Conservation (phyloP, 2,329 filamentous ascomycete species). For the Ceratocystis papillata region DNA sequence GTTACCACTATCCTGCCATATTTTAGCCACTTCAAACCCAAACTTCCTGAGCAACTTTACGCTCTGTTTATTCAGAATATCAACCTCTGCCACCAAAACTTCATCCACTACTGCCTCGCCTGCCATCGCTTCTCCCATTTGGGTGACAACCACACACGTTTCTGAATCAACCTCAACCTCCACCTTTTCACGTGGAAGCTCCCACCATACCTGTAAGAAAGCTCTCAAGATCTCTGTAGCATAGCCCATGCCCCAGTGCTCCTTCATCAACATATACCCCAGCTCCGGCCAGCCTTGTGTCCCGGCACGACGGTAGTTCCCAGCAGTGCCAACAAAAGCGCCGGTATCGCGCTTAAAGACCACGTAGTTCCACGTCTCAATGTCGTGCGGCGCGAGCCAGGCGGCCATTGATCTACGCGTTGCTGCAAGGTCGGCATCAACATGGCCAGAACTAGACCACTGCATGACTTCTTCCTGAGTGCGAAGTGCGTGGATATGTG, state of each 20-base stretch:
- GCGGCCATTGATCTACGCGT: slow-evolving; percentile 35
- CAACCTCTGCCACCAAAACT: slow-evolving; percentile 39
- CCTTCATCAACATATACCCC: slow-evolving; percentile 46
- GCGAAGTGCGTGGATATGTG: slow-evolving; percentile 43
- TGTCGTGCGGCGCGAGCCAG: slow-evolving; percentile 41
- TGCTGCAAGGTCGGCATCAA: slow-evolving; percentile 37
- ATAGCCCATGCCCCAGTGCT: slow-evolving; percentile 46
- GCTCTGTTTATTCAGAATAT: slow-evolving; percentile 42
- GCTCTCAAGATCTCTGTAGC: slow-evolving; percentile 46
- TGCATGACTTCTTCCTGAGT: slow-evolving; percentile 51
- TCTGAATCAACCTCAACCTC: slow-evolving; percentile 36
- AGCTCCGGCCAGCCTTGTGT: slow-evolving; percentile 46
- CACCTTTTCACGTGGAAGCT: slow-evolving; percentile 38
- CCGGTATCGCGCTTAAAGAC: slow-evolving; percentile 39
- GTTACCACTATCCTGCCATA: slow-evolving; percentile 31
- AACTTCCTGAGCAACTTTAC: slow-evolving; percentile 45
- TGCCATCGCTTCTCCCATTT: background rate
- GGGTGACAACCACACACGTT: slow-evolving; percentile 30
- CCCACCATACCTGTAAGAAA: slow-evolving; percentile 39
- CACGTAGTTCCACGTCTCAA: slow-evolving; percentile 45
- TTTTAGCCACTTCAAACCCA: slow-evolving; percentile 42
- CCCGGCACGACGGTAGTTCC: slow-evolving; percentile 33
- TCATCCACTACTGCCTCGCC: slow-evolving; percentile 32
- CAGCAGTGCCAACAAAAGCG: slow-evolving; percentile 44
- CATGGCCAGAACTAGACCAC: slow-evolving; percentile 39